A percentile compares a stretch with the other conserved stretches of the same genome.
phyloP scores from a whole-genome alignment of 495 filamentous ascomycete genomes.

The Penicillium cinerascens region DNA sequence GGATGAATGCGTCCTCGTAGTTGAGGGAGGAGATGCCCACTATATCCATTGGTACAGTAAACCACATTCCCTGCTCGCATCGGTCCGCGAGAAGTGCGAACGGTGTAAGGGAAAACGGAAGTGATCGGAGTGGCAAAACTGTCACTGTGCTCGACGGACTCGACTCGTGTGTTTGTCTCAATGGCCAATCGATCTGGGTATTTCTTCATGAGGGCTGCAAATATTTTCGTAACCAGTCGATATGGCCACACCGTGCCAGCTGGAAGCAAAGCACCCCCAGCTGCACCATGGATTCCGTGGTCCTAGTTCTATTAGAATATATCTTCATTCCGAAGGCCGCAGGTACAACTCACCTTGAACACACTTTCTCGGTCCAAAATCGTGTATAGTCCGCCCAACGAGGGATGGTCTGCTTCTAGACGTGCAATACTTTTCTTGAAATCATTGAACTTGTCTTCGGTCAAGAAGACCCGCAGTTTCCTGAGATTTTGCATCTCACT shows the following conservation, averaged over 20 bases:
- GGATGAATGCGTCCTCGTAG: constrained; percentile 74
- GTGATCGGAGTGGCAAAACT: constrained; percentile 5
- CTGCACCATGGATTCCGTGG: constrained; percentile 42
- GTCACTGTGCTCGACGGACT: constrained; percentile 24
- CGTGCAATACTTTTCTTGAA: constrained; percentile 24
- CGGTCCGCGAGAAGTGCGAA: constrained; percentile 63
- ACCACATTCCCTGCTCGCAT: constrained; percentile 57
- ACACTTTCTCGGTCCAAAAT: constrained; percentile 21
- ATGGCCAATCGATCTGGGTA: constrained; percentile 58
- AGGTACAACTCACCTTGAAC: constrained; percentile 14
- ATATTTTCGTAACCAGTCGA: constrained; percentile 65
- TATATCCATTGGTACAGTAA: constrained; percentile 77
- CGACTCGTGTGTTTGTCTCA: constrained; percentile 71
- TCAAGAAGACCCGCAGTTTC: constrained; percentile 32
- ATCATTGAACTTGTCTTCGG: constrained; percentile 17
- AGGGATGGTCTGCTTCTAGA: constrained; percentile 26
- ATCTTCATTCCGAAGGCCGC: not conserved
- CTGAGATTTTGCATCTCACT: constrained; percentile 25
- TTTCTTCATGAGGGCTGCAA: constrained; percentile 53
- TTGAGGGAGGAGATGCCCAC: constrained; percentile 64
- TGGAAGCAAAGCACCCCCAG: constrained; percentile 40
- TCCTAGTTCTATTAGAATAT: constrained; percentile 4
- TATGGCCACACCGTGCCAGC: constrained; percentile 72
- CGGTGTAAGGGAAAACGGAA: constrained; percentile 18
- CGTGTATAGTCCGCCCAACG: constrained; percentile 26